phyloP scores from a whole-genome alignment of 129 eudicot species.

The Scalesia atractyloides region DNA sequence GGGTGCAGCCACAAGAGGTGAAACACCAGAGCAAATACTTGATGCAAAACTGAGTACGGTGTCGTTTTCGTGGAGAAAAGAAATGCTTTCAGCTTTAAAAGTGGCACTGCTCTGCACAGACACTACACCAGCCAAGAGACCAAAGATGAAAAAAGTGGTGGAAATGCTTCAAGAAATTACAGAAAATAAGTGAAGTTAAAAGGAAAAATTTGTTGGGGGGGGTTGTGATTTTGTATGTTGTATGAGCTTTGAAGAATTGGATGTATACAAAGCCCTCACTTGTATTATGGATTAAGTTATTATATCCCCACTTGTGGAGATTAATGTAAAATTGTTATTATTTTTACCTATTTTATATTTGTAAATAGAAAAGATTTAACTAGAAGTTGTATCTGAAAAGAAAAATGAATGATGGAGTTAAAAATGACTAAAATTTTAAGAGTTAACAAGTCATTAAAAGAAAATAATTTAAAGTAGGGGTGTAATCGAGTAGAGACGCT shows the following conservation, averaged over 20 bases:
- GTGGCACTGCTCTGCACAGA: slow-evolving; percentile 92
- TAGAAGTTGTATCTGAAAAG: too few relatives aligned
- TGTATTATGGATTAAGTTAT: too few relatives aligned
- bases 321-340: too few relatives aligned
- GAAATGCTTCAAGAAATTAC: slow-evolving; percentile 88
- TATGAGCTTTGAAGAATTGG: slow-evolving; percentile 29
- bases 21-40: slow-evolving; percentile 96
- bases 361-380: too few relatives aligned
- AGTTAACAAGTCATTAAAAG: too few relatives aligned
- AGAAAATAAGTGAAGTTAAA: slow-evolving; percentile 37
- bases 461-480: too few relatives aligned
- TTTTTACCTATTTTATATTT: too few relatives aligned
- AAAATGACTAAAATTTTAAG: too few relatives aligned
- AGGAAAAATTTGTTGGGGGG: slow-evolving; percentile 27
- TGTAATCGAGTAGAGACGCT: too few relatives aligned
- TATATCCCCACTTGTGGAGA: too few relatives aligned
- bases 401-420: too few relatives aligned
- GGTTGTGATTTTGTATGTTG: too few relatives aligned
- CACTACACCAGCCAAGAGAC: slow-evolving; percentile 87
- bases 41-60: slow-evolving; percentile 91
- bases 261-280: slow-evolving; percentile 22
- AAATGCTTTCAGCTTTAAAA: slow-evolving; percentile 88
- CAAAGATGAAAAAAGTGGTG: slow-evolving; percentile 92
- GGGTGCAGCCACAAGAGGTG: slow-evolving; percentile 77
- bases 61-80: slow-evolving; percentile 94